Conservation (phyloP, 2,329 filamentous ascomycete genomes). For the Diplodia intermedia region DNA sequence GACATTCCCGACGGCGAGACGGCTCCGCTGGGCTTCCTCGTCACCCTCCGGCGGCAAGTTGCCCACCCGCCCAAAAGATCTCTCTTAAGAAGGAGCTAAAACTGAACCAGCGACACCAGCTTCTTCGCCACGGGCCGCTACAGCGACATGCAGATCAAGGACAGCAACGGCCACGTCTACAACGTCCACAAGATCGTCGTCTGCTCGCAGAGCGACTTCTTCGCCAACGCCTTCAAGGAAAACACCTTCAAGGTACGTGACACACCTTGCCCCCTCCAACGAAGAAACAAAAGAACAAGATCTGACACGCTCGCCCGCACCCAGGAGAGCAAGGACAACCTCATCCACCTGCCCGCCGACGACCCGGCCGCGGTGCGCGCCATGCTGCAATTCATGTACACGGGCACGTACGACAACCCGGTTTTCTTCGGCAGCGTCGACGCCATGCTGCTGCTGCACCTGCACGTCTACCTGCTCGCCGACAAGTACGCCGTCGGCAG, state of each 20-base stretch:
- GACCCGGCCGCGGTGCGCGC: slow-evolving; percentile 12
- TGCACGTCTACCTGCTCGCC: background rate
- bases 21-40: no score
- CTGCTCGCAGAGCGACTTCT: slow-evolving; percentile 23
- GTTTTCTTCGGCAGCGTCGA: background rate
- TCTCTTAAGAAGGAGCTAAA: background rate
- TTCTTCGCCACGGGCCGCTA: background rate
- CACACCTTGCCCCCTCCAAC: background rate
- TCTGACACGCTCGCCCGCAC: background rate
- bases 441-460: background rate
- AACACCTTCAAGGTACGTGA: slow-evolving; percentile 20
- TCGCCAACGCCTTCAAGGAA: slow-evolving; percentile 12
- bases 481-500: slow-evolving; percentile 1
- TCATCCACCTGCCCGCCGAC: background rate
- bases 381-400: slow-evolving; percentile 31
- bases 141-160: slow-evolving; percentile 12
- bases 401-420: slow-evolving; percentile 25
- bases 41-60: background rate
- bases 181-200: slow-evolving; percentile 29
- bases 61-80: background rate
- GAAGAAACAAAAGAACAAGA: background rate
- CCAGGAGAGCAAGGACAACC: background rate
- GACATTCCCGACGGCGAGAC: no score
- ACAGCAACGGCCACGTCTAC: background rate
- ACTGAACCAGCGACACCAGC: background rate